phyloP scores from a whole-genome alignment of 2,329 filamentous ascomycete genomes.

The Fusarium succisae region DNA sequence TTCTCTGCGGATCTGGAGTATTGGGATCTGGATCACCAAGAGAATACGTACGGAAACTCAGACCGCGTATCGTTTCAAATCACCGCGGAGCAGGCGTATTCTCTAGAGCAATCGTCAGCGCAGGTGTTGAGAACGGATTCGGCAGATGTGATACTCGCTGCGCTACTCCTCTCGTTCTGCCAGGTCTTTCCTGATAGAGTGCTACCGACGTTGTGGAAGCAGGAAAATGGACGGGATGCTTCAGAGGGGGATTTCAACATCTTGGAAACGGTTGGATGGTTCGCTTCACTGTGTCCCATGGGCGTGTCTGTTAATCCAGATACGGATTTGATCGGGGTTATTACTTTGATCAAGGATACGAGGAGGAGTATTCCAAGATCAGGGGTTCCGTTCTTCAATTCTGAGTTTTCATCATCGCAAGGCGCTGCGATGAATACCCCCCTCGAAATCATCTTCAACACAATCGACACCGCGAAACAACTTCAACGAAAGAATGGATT shows the following conservation, averaged over 20 bases:
- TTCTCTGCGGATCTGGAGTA: constrained; percentile 55
- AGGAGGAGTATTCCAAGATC: constrained; percentile 56
- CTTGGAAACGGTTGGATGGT: constrained; percentile 68
- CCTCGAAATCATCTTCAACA: constrained; percentile 68
- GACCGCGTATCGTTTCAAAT: constrained; percentile 55
- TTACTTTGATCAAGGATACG: constrained; percentile 64
- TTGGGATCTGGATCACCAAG: constrained; percentile 56
- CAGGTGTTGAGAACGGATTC: constrained; percentile 61
- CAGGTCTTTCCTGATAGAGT: constrained; percentile 63
- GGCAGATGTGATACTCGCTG: constrained; percentile 63
- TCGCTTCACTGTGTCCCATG: constrained; percentile 65
- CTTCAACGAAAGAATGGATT: constrained; percentile 59
- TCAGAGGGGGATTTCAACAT: constrained; percentile 60
- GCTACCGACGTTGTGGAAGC: constrained; percentile 63
- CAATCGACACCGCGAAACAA: constrained; percentile 60
- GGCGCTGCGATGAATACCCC: constrained; percentile 53
- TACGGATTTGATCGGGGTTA: constrained; percentile 60
- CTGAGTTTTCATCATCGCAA: constrained; percentile 52
- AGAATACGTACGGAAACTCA: constrained; percentile 59
- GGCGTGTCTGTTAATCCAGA: constrained; percentile 53
- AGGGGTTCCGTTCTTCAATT: constrained; percentile 61
- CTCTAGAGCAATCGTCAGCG: constrained; percentile 55
- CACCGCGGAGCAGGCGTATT: constrained; percentile 52
- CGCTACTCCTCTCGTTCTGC: constrained; percentile 64
- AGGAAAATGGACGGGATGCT: constrained; percentile 59